These are phyloP conservation scores for Nidula niveotomentosa DNA, from an alignment of 1,284 basidiomycete genomes.

Conservation along the genomic window DNA sequence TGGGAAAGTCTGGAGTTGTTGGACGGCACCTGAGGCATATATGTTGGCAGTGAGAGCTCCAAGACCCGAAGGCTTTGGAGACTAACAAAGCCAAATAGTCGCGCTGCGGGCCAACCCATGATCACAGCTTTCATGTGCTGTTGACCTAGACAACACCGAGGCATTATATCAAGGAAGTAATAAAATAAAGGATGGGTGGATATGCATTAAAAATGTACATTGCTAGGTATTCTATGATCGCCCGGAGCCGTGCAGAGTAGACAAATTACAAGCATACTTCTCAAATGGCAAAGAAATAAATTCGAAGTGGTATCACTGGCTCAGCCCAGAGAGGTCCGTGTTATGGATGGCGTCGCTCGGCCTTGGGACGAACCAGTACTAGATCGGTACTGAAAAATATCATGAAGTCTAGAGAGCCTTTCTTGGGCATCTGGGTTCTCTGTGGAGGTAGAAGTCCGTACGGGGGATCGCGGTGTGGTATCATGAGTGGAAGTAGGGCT, in stretches of 20 bases:
- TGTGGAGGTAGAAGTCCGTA: conserved; percentile 19
- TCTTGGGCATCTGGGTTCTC: conserved; percentile 51
- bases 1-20: too few relatives aligned
- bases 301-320: background rate
- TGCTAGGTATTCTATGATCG: background rate
- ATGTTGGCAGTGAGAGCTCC: too few relatives aligned
- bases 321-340: conserved; percentile 13
- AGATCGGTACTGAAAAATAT: conserved; percentile 79
- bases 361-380: conserved; percentile 63
- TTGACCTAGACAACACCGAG: background rate
- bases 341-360: conserved; percentile 23
- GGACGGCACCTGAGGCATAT: too few relatives aligned
- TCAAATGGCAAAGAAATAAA: background rate
- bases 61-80: background rate
- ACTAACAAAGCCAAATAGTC: conserved; percentile 3
- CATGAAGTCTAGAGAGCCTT: conserved; percentile 70
- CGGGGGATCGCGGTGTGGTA: conserved; percentile 25
- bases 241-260: background rate
- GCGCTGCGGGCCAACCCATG: background rate
- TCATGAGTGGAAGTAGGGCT: conserved; percentile 24
- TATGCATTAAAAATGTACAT: background rate
- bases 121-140: background rate
- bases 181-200: background rate
- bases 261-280: background rate
- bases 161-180: background rate